Base-by-base conservation (phyloP, 2,329 filamentous ascomycete genomes). In the Colletotrichum magnum region DNA sequence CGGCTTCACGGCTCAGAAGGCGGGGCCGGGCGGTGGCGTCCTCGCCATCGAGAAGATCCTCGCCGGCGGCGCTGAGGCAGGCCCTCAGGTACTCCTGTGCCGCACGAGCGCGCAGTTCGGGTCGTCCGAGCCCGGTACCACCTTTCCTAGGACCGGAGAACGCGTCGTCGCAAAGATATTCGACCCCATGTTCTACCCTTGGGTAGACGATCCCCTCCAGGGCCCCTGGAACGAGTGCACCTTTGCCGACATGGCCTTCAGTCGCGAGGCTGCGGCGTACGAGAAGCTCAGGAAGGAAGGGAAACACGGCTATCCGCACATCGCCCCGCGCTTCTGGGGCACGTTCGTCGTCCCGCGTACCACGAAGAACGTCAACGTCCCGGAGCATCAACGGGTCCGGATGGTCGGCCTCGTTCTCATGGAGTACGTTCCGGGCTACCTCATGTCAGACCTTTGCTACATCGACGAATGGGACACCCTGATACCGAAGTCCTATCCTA, bases 141-240 rank as follows among this genome's bases (percentile, higher is more conserved):
- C 5, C 15, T 47, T 15, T 12, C n/a, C 4, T 16, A 2, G 13
- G 9, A 12, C 5, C 2, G 6, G 43, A 47, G 26, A 16, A 5
- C 51, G 26, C 26, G 24, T 36, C 0, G 51, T 53, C 6, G 24
- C 5, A 6, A 53, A 53, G 13, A 13, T 53, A 1, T 53, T 53
- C 9, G 51, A 53, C 13, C 51, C 51, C 12, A 53, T 53, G 51
- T 32, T 53, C 26, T 53, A 28, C 6, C 26, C 50, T 16, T 53
- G 24, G 21, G 13, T n/a, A 10, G 28, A n/a, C 16, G 6, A 24
- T n/a, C 13, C 16, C 10, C 7, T 24, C 21, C 7, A 28, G 6
- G 50, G 50, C 28, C 50, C 24, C 24, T 53, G 50, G 50, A 53
- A 16, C 7, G 50, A 53, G 24, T 16, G 21, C 28, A 24, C 26